phyloP scores from a whole-genome alignment of 257 asterid species.

The Solanum pimpinellifolium region DNA sequence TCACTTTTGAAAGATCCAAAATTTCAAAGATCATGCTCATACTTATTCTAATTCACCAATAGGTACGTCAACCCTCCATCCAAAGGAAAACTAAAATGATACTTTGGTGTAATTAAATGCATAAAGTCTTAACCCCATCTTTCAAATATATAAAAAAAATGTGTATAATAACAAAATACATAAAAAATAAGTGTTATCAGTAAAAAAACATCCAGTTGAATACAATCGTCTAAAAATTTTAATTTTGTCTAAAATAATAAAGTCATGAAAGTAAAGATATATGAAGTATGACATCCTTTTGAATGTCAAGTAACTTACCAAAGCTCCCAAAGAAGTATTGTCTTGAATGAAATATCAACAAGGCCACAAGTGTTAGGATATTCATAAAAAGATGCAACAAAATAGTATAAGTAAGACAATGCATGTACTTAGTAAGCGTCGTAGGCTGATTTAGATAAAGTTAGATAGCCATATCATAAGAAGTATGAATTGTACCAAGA shows the following conservation, averaged over 20 bases:
- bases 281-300: not conserved
- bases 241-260: too few relatives aligned
- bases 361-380: too few relatives aligned
- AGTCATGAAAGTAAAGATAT: too few relatives aligned
- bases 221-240: not conserved
- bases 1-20: too few relatives aligned
- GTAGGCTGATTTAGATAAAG: not conserved
- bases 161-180: not conserved
- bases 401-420: too few relatives aligned
- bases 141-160: too few relatives aligned
- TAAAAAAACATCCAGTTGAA: too few relatives aligned
- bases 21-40: not conserved
- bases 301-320: not conserved
- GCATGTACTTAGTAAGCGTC: not conserved
- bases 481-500: not conserved
- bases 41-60: not conserved
- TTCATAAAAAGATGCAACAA: not conserved
- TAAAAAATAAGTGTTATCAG: not conserved
- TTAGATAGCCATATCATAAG: not conserved
- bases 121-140: not conserved
- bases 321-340: too few relatives aligned
- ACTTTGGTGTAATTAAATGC: not conserved
- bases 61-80: not conserved
- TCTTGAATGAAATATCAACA: not conserved
- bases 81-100: not conserved